Evolutionary conservation across 2,329 filamentous ascomycete species (phyloP), one percentile per base, ranked within the genome.

Genomic region (Macrophomina pseudophaseolina): DNA sequence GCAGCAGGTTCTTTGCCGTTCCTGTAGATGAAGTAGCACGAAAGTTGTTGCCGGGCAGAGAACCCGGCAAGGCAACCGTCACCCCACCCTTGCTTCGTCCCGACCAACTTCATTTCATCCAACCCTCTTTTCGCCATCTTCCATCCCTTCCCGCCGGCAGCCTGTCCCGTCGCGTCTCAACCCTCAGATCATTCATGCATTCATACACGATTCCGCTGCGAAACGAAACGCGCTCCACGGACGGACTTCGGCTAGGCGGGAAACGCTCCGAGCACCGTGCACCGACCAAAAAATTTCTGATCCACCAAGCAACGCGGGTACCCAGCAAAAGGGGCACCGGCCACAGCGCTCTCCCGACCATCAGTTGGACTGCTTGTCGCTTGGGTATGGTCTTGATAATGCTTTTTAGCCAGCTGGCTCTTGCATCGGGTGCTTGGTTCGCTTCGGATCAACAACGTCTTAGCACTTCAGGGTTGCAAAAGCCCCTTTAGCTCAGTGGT

Each of bases 401-500:
- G 9, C 3, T 4, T 33, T 23, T 7, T 4, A n/a, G 5, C 7
- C 5, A 12, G 1, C 3, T 46, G 14, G 4, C 32, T 23, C 28
- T 11, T n/a, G 32, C 11, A 62, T 49, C 58, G 38, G 9, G 8
- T 54, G 52, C n/a, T 5, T 54, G 52, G 6, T 38, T 33, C 33
- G 9, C 4, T 18, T 14, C n/a, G 30, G 52, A 38, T 40, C n/a
- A 53, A 14, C 52, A 44, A 2, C 42, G 4, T 18, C 42, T 18
- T 8, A n/a, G 33, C 51, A 14, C 40, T 46, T 35, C 58, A 49
- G 44, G 40, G 28, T 5, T 16, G 5, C 9, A 32, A 1, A 32
- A 51, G 64, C 64, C 64, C 53, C 64, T 66, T 58, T 66, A 66
- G 64, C 64, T 66, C 64, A 66, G 64, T 66, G 64, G 64, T 66